Percentiles rank a stretch among this genome's conserved stretches.
These are phyloP conservation scores for Aspergillus sp. DNA, from an alignment of 2,329 filamentous ascomycete genomes.

Conservation along the genomic window DNA sequence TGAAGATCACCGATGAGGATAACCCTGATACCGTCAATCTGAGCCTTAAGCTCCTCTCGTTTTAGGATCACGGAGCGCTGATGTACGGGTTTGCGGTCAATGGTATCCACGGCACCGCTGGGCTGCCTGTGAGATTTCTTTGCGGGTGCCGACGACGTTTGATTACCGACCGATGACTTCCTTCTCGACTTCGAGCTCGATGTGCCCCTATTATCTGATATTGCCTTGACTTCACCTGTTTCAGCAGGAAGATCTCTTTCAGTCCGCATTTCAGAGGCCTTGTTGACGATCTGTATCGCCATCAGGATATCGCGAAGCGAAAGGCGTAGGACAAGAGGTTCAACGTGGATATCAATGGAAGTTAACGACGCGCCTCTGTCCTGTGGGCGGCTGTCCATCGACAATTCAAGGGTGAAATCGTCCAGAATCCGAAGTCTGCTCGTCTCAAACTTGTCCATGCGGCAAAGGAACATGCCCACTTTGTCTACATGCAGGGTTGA, in stretches of 20 bases:
- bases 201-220: slow-evolving; percentile 42
- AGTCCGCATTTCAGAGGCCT: slow-evolving; percentile 80
- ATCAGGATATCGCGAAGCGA: slow-evolving; percentile 94
- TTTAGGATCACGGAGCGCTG: slow-evolving; percentile 57
- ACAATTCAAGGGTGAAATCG: slow-evolving; percentile 89
- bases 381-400: slow-evolving; percentile 71
- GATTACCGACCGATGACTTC: slow-evolving; percentile 50
- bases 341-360: slow-evolving; percentile 82
- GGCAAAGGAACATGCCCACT: slow-evolving; percentile 96
- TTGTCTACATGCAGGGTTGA: slow-evolving; percentile 91
- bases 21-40: slow-evolving; percentile 83
- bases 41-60: slow-evolving; percentile 79
- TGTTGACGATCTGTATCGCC: slow-evolving; percentile 86
- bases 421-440: slow-evolving; percentile 89
- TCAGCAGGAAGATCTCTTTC: slow-evolving; percentile 47
- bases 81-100: slow-evolving; percentile 37
- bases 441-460: slow-evolving; percentile 96
- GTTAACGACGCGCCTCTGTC: slow-evolving; percentile 62
- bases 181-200: slow-evolving; percentile 42
- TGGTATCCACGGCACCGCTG: slow-evolving; percentile 41
- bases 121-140: slow-evolving; percentile 47
- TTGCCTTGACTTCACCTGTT: slow-evolving; percentile 55
- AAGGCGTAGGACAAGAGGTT: slow-evolving; percentile 84
- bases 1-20: slow-evolving; percentile 95
- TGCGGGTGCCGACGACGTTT: slow-evolving; percentile 44